Base-by-base conservation (phyloP, 768 basidiomycete genomes). In the Serendipita sp. region DNA sequence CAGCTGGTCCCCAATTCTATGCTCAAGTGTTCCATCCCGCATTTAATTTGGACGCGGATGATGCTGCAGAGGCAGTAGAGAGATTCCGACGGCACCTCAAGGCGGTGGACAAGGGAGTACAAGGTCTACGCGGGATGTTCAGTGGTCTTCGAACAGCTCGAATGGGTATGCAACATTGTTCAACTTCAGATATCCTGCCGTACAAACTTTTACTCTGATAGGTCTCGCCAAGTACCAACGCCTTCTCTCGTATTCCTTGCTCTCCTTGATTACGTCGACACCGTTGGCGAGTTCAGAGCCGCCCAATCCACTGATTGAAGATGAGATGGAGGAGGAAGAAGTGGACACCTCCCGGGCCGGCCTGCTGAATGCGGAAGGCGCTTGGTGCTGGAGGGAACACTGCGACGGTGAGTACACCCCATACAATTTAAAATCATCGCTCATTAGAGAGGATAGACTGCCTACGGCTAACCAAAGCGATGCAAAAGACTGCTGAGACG, bases 301-400 rank as follows among this genome's bases (percentile, higher is more conserved):
- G 7, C 74, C 75, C 22, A 70, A 44, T n/a, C 31, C 62, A 9
- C 3, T 43, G 16, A 48, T 63, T n/a, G 51, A 76, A 26, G 81
- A 78, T 3, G 73, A 77, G 1, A 76, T 75, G 0, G 77, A 79
- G 43, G 79, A 82, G 38, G 80, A 82, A 58, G 71, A 72, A 61
- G 77, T 76, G 13, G 72, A 73, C 14, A 65, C 72, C 2, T 69
- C 68, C 22, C 28, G 42, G 1, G 22, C 16, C 3, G 85, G 86
- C 0, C 68, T 85, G 58, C 67, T 82, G 61, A 91, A 90, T 65
- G 75, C 76, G 7, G 80, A 87, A 26, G 85, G 87, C 0, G 89
- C 87, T 2, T 88, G 90, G 87, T 90, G 89, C 70, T 94, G 90
- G 89, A 78, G 83, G 26, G 88, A 92, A 61, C 78, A 77, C 2